Evolutionary conservation across 2,329 filamentous ascomycete species (phyloP).

Genomic region (Tolypocladium inflatum): DNA sequence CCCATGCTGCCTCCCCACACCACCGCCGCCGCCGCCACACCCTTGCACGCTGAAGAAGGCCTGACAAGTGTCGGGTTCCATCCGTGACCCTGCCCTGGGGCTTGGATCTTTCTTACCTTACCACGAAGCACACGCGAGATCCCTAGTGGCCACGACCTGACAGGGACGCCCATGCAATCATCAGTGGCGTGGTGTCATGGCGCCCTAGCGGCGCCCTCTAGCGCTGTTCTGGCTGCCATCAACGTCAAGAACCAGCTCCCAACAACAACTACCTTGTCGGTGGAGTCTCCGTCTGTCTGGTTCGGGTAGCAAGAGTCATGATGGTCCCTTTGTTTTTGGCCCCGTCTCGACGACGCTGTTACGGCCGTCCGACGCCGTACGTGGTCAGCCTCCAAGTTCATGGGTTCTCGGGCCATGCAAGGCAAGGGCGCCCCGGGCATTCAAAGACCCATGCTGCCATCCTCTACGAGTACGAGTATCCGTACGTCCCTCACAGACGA

Average conservation of each 20-base stretch:
- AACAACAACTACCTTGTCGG: slow-evolving; percentile 1
- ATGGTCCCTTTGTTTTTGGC: slow-evolving; percentile 3
- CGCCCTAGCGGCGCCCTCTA: slow-evolving; percentile 3
- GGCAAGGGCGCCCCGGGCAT: not conserved
- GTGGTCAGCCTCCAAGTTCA: not conserved
- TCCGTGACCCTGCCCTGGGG: not conserved
- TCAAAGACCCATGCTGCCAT: not conserved
- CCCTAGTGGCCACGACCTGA: not conserved
- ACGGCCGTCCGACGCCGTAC: not conserved
- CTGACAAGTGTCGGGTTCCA: not conserved
- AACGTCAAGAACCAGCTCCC: not conserved
- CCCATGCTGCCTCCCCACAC: not conserved
- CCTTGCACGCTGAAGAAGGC: not conserved
- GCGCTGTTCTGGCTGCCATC: not conserved
- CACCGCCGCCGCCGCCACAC: not conserved
- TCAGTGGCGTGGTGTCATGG: slow-evolving; percentile 2
- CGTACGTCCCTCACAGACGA: not conserved
- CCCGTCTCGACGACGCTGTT: slow-evolving; percentile 2
- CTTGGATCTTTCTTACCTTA: not conserved
- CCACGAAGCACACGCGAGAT: not conserved
- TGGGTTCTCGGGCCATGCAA: not conserved
- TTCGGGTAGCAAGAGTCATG: slow-evolving; percentile 1
- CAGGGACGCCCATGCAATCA: not conserved
- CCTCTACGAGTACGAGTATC: not conserved
- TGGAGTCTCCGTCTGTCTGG: not conserved